Evolutionary conservation across 495 filamentous ascomycete genomes (phyloP).

Genomic region (Hypoxylon rickii): DNA sequence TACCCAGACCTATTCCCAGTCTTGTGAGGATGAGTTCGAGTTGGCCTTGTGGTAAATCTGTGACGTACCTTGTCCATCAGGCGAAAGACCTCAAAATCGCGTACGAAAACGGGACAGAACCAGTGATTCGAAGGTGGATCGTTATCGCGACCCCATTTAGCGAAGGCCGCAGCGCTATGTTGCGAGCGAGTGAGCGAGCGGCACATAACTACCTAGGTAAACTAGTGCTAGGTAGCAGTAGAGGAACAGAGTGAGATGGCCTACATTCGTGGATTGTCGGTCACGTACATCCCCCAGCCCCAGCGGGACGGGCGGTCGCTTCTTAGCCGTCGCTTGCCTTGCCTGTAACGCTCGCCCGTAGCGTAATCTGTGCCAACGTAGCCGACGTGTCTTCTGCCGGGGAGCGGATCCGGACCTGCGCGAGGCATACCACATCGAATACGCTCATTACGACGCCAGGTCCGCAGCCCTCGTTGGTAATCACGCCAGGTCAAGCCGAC

Average conservation of each 20-base stretch:
- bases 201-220: background rate
- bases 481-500: background rate
- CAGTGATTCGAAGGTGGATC: background rate
- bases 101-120: background rate
- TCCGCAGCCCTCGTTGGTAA: background rate
- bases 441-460: background rate
- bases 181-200: background rate
- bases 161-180: background rate
- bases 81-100: background rate
- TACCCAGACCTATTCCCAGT: background rate
- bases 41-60: too few species aligned
- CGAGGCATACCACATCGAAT: background rate
- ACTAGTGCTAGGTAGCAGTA: too few species aligned
- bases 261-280: background rate
- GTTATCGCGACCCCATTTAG: background rate
- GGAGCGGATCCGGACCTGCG: background rate
- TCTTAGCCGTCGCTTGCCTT: background rate
- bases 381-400: background rate
- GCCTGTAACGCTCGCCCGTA: background rate
- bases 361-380: background rate
- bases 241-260: too few species aligned
- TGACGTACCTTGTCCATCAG: background rate
- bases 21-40: background rate
- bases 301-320: background rate
- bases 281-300: background rate